Evolutionary conservation across 768 basidiomycete species (phyloP).

Genomic region (Roridomyces roridus): DNA sequence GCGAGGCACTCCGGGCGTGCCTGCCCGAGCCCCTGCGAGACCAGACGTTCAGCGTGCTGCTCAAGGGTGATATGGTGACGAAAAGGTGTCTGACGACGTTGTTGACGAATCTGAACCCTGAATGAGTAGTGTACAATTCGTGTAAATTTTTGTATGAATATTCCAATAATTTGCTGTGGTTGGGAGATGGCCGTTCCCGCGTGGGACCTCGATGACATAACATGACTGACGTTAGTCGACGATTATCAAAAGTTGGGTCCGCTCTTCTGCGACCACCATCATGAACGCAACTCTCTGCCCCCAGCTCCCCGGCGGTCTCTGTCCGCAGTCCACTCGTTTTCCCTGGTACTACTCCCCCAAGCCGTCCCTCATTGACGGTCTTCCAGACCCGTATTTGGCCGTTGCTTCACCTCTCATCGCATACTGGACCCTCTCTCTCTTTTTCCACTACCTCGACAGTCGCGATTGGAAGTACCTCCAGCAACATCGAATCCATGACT

Average conservation of each 20-base stretch:
- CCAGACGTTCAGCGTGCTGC: slow-evolving; percentile 87
- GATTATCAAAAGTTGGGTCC: not conserved
- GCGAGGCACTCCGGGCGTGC: slow-evolving; percentile 95
- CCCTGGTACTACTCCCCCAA: slow-evolving; percentile 65
- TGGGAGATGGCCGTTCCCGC: too few relatives aligned
- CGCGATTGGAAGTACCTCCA: slow-evolving; percentile 80
- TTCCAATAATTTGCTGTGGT: too few relatives aligned
- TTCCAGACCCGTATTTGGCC: slow-evolving; percentile 77
- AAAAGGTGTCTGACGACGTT: slow-evolving; percentile 92
- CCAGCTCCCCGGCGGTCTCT: slow-evolving; percentile 40
- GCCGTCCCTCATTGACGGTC: slow-evolving; percentile 51
- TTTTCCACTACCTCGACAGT: slow-evolving; percentile 86
- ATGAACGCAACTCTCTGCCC: slow-evolving; percentile 48
- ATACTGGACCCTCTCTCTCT: slow-evolving; percentile 83
- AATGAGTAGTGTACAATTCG: slow-evolving; percentile 41
- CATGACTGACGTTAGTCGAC: not conserved
- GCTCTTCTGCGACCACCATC: slow-evolving; percentile 7
- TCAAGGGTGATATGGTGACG: slow-evolving; percentile 99
- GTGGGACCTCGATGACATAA: not conserved
- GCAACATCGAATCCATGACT: slow-evolving; percentile 87
- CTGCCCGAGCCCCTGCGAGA: slow-evolving; percentile 95
- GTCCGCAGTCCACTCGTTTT: slow-evolving; percentile 36
- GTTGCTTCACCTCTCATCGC: slow-evolving; percentile 77
- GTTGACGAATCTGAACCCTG: slow-evolving; percentile 85
- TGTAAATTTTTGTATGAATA: not conserved